Evolutionary conservation across 257 asterid genomes (phyloP), one percentile per base, ranked within the genome.

Genomic region (Penstemon newberryi): DNA sequence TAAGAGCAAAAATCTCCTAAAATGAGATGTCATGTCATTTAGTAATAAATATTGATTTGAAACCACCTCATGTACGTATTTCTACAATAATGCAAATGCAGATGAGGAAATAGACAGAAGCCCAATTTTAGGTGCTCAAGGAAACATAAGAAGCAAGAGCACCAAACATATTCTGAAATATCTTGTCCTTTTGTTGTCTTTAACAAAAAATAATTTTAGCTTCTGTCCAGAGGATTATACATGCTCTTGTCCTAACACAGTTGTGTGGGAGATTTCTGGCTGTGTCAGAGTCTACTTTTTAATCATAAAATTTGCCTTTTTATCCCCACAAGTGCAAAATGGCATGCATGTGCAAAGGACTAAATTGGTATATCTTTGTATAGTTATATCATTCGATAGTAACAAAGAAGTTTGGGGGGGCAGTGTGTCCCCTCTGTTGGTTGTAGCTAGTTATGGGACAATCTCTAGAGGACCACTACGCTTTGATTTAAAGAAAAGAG

Each of bases 261-360:
- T 25, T 45, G 19, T 3, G 19, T 54, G 59, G 59, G 15, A 13
- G 11, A 50, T 42, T 8, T 36, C 43, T 37, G 40, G 52, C 45
- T 40, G 53, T 59, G 61, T 15, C 55, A 74, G 50, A 50, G 15
- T 60, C 33, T 15, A 15, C 18, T 75, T 66, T 57, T 69, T 61
- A 69, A 69, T 73, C 73, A 69, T 61, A 63, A 47, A 75, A 43
- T 11, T 25, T 56, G 44, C 33, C 73, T 61, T 71, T 25, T 77
- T 57, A 72, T 61, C 77, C 80, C 74, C 73, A 67, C 78, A 75
- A 69, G 36, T 46, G 72, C 64, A 67, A 66, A 63, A 72, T 63
- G 82, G 75, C 44, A 13, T 62, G 81, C 82, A 82, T 82, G 86
- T 78, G 86, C 75, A 50, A 54, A 79, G 73, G 74, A 64, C 77